Conservation (phyloP, 805 yeast species). For the Diddensiella transvaalensis region DNA sequence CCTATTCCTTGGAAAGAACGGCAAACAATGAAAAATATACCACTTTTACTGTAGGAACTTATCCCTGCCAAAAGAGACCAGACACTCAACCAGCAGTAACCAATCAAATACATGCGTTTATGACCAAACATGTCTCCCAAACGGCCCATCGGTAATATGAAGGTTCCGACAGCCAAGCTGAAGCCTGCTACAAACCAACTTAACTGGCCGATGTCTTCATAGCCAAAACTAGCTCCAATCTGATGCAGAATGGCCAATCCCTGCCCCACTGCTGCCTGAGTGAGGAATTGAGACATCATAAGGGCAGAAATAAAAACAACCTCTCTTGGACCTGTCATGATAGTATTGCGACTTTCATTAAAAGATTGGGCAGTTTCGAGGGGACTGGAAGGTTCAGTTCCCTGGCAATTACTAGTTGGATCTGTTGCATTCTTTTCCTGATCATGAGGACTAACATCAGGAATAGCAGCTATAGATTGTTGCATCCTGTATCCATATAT, state of each 20-base stretch:
- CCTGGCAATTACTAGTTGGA: too few relatives aligned
- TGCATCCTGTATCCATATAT: too few relatives aligned
- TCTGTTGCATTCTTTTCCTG: too few relatives aligned
- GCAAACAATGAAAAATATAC: constrained; percentile 34
- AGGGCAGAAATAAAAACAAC: constrained; percentile 26
- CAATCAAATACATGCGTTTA: constrained; percentile 47
- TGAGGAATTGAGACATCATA: constrained; percentile 36
- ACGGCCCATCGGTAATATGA: constrained; percentile 63
- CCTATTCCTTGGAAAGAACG: constrained; percentile 67
- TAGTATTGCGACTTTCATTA: too few relatives aligned
- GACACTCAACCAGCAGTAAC: constrained; percentile 51
- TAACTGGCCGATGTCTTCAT: constrained; percentile 34
- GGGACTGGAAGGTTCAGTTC: too few relatives aligned
- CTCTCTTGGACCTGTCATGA: too few relatives aligned
- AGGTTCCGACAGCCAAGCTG: constrained; percentile 68
- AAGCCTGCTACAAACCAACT: constrained; percentile 71
- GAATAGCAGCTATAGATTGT: too few relatives aligned
- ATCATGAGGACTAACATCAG: too few relatives aligned
- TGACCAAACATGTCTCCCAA: constrained; percentile 72
- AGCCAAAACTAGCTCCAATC: constrained; percentile 33
- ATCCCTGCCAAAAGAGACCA: constrained; percentile 64
- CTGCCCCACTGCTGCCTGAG: constrained; percentile 38
- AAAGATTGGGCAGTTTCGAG: too few relatives aligned
- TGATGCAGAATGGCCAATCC: constrained; percentile 29
- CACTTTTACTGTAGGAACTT: constrained; percentile 40